Base-by-base conservation (phyloP, 345 rosid species). In the Bruguiera sexangula region DNA sequence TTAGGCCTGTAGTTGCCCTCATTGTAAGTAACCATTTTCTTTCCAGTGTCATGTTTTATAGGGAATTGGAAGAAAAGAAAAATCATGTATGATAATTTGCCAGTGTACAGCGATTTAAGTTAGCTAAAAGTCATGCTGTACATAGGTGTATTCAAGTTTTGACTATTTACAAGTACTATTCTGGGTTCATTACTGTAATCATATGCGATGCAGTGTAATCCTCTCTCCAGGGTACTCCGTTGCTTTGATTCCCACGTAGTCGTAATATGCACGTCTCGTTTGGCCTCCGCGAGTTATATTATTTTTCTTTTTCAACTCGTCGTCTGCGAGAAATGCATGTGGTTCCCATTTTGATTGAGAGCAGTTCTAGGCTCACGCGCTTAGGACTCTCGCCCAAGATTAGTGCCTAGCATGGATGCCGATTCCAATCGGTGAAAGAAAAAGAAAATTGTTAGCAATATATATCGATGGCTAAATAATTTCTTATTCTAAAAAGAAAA, bases 21-120 rank as follows among this genome's bases (percentile, higher is more conserved):
- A 53, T 55, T 55, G 63, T 67, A 27, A 62, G 63, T 72, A 63
- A 62, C 39, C 36, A 24, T 39, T 30, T 29, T 27, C 26, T 3
- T 73, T 37, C 62, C 26, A 50, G 60, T 32, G 26, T 55, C 68
- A 32, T 69, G 72, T 22, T 69, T 27, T 74, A 70, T 68, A 76
- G n/a, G 64, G 26, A 31, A 61, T 67, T 13, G 50, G 48, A 24
- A 62, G 55, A 32, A 4, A 65, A 15, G 21, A 18, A 1, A 29
- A 3, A 20, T 11, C 0, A 50, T 36, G 37, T 37, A 26, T 53
- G 27, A 16, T 50, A 32, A 26, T 36, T 11, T 24, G 29, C 13
- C 37, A 62, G 73, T 68, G 65, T 67, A 68, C 63, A 74, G 73
- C n/a, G 50, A 43, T 34, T 19, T 30, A 11, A 10, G 43, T 69